phyloP scores from a whole-genome alignment of 2,329 filamentous ascomycete genomes.

The Xenosphaeropsis pyriputrescens region DNA sequence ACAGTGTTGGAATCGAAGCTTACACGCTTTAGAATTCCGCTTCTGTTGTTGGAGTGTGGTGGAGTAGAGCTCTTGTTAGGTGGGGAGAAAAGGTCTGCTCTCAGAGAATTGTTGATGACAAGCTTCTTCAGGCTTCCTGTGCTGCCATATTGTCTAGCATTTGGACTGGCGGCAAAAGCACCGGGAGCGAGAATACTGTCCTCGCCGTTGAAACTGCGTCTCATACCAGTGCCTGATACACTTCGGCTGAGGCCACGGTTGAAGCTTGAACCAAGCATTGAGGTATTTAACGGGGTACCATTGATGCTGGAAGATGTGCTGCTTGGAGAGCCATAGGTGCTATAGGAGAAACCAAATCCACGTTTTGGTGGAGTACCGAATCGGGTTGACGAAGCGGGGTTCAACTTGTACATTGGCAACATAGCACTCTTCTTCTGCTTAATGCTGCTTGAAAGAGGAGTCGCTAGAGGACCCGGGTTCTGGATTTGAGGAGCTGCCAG shows the following conservation, averaged over 20 bases:
- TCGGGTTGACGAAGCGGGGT: slow-evolving; percentile 64
- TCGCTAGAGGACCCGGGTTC: slow-evolving; percentile 82
- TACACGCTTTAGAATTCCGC: slow-evolving; percentile 50
- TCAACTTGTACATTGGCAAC: slow-evolving; percentile 76
- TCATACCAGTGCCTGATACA: slow-evolving; percentile 74
- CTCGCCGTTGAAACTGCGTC: slow-evolving; percentile 66
- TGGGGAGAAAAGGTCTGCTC: slow-evolving; percentile 54
- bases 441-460: slow-evolving; percentile 59
- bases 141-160: slow-evolving; percentile 49
- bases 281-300: slow-evolving; percentile 57
- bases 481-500: slow-evolving; percentile 44
- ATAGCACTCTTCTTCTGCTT: slow-evolving; percentile 70
- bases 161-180: slow-evolving; percentile 60
- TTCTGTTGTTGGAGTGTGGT: slow-evolving; percentile 30
- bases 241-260: slow-evolving; percentile 65
- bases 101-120: slow-evolving; percentile 77
- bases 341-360: slow-evolving; percentile 86
- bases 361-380: slow-evolving; percentile 74
- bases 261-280: slow-evolving; percentile 46
- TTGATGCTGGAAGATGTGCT: slow-evolving; percentile 52
- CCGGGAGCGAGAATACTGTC: slow-evolving; percentile 79
- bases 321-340: slow-evolving; percentile 72
- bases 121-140: slow-evolving; percentile 73
- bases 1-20: slow-evolving; percentile 67
- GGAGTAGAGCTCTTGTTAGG: slow-evolving; percentile 33